Evolutionary conservation across 352 stramenopile species (phyloP), one percentile per base, ranked within the genome.

Genomic region (Globisporangium nodosum): DNA sequence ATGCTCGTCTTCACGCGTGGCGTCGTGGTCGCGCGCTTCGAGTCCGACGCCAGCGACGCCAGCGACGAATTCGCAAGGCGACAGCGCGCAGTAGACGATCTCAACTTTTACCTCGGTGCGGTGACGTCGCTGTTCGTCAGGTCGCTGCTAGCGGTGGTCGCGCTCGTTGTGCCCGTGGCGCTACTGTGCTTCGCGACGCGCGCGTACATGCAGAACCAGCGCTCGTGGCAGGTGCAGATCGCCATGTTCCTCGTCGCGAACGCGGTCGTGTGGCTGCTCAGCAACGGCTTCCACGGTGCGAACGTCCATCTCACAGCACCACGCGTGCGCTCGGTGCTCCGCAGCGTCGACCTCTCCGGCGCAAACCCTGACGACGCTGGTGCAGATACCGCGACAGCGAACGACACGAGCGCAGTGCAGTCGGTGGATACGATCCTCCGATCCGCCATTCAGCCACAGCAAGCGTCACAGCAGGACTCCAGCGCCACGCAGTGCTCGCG

Each of bases 251-350:
- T 72, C 15, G 30, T 81, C 21, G 66, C 64, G 7, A 74, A 74
- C 42, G 56, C 71, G n/a, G 52, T 84, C 40, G 46, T 88, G 9
- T 89, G 73, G 69, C 61, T 87, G n/a, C 64, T 91, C n/a, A 70
- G 70, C 39, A 91, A 86, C 56, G 69, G 78, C 24, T 85, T 88
- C 53, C 68, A 77, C 59, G 71, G 73, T 2, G 21, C 79, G 5
- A 78, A 89, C 52, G 74, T 87, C 27, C 76, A 80, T 21, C 55
- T 76, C 16, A 21, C 73, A 30, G 55, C 61, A 9, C 59, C 58
- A 4, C 52, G 53, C 43, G 48, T 75, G 1, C 52, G 71, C 9
- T 49, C 59, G 24, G 66, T 70, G 8, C 70, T 82, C 20, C 46
- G 48, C 46, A 58, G 66, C 15, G 69, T 47, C 20, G 74, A 84